Evolutionary conservation across 148 eudicot genomes (phyloP), one percentile per base, ranked within the genome.

Genomic region (Suaeda aralocaspica): DNA sequence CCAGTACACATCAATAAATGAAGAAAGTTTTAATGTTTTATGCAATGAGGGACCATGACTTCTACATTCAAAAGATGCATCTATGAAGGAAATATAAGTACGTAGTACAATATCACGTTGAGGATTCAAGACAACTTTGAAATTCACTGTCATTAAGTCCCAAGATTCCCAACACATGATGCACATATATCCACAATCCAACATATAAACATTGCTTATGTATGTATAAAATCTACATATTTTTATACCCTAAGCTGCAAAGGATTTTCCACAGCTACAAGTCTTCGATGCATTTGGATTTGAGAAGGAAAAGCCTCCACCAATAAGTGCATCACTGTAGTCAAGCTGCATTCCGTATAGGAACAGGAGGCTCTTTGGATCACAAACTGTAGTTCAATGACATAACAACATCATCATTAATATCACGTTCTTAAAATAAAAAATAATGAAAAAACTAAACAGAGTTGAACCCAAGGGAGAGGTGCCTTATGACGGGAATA

Each of bases 191-290:
- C 41, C 41, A 36, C 41, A 36, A 36, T 8, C 41, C 41, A 36
- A 36, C 41, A 36, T 4, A 3, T 3, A 4, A 36, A 36, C 41
- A 36, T 36, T 36, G 8, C 8, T 4, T 36, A 36, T 36, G 8
- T 8, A 36, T 36, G 41, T 36, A 36, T n/a, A n/a, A n/a, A n/a
- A n/a, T n/a, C n/a, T n/a, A n/a, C n/a, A n/a, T n/a, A n/a, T 33
- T n/a, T 44, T 22, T 24, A 5, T 14, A 0, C 16, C 28, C 55
- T 51, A 21, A 63, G 97, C 86, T 39, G 97, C 89, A 71, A 94
- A 94, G 41, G 99, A 94, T 82, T 94, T 94, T 31, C 99, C 99
- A 80, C 99, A 94, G 26, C 99, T 89, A 73, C 99, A 94, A 7
- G 97, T 91, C 74, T 94, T 93, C 10, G 93, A 82, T 26, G 99